phyloP scores from a whole-genome alignment of 495 filamentous ascomycete genomes.

The Terfezia claveryi region DNA sequence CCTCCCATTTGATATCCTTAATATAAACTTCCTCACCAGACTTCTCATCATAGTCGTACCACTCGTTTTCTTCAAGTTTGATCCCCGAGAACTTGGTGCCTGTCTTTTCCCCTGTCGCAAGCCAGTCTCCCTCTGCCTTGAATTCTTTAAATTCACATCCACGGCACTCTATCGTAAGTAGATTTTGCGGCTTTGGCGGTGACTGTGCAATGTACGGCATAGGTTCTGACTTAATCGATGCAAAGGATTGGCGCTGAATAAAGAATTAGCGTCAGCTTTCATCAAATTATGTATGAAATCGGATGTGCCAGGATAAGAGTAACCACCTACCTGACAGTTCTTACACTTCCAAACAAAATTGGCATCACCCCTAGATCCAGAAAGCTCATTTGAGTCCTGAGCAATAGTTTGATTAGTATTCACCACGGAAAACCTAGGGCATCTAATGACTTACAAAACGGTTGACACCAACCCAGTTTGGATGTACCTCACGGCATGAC shows the following conservation, averaged over 20 bases:
- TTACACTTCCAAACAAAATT: slow-evolving; percentile 98
- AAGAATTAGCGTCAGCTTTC: neutral
- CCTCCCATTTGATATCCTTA: slow-evolving; percentile 76
- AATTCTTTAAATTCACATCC: slow-evolving; percentile 85
- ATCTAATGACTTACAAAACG: slow-evolving; percentile 47
- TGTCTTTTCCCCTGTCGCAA: slow-evolving; percentile 60
- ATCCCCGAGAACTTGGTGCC: slow-evolving; percentile 55
- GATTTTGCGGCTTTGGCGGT: slow-evolving; percentile 48
- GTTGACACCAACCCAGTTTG: slow-evolving; percentile 67
- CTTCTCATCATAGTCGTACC: slow-evolving; percentile 73
- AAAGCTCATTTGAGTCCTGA: slow-evolving; percentile 68
- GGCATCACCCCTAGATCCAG: slow-evolving; percentile 77
- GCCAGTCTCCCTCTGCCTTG: slow-evolving; percentile 79
- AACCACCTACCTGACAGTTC: slow-evolving; percentile 42
- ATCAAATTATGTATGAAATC: neutral
- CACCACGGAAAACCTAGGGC: too few relatives aligned
- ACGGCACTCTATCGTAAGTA: slow-evolving; percentile 79
- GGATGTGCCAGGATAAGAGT: neutral
- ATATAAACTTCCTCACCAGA: slow-evolving; percentile 60
- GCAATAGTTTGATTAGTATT: neutral
- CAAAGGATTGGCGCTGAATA: slow-evolving; percentile 35
- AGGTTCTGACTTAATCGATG: slow-evolving; percentile 49
- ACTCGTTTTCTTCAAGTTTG: slow-evolving; percentile 69
- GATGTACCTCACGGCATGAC: slow-evolving; percentile 75
- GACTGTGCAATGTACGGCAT: slow-evolving; percentile 42